Evolutionary conservation across 2,329 filamentous ascomycete species (phyloP), one percentile per base, ranked within the genome.

Genomic region (Fusarium odoratissimum): DNA sequence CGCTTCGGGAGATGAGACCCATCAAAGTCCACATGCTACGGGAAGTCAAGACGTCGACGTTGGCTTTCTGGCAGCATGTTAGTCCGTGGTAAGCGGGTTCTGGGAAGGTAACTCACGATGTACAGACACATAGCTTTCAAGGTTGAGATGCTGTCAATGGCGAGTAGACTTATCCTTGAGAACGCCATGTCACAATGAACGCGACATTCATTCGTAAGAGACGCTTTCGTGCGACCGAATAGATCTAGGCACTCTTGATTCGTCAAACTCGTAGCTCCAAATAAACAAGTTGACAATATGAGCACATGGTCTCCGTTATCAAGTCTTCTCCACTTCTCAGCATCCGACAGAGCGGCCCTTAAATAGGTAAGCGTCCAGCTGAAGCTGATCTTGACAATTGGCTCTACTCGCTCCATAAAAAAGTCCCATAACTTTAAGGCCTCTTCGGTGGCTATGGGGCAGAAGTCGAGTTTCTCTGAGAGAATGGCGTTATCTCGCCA

Each of bases 341-440:
- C 16, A 40, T 71, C 56, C 0, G 38, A 7, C 4, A 71, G 21
- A 0, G 67, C 67, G 2, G 37, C 30, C 25, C n/a, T 46, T 0
- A 68, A 33, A 1, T 54, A 21, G 1, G 17, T 0, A 11, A 71
- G 52, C 5, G 52, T 64, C 69, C 69, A 71, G 25, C 21, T 57
- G 21, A 71, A 71, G 40, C 59, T 71, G 9, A 71, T 71, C 48
- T 71, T 71, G 8, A 68, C 48, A 16, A 60, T 17, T 1, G 67
- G 69, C 2, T 71, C 62, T 2, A 71, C 67, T 3, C 68, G 42
- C 8, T 71, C 57, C n/a, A 71, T 23, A n/a, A 71, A 71, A 0
- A 16, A 16, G 1, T 60, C 59, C 69, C 69, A 71, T 1, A 71
- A 28, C 7, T 45, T 58, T 1, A 67, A 33, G 0, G 37, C 56